Evolutionary conservation across 225 moss, liverwort and hornwort species (phyloP).

Genomic region (Physcomitrellopsis africana): DNA sequence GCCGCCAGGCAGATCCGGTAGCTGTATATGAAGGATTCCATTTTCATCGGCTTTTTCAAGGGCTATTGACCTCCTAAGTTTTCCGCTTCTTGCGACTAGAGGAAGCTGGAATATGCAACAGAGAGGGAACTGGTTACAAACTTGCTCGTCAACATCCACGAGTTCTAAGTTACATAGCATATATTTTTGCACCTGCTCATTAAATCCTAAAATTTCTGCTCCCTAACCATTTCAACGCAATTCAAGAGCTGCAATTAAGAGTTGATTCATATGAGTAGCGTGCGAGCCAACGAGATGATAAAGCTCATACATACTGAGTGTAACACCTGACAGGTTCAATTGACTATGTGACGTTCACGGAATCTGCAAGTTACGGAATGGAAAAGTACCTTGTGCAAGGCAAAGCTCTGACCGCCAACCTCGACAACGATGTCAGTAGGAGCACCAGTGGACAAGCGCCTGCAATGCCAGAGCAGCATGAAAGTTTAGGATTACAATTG

Average conservation of each 20-base stretch:
- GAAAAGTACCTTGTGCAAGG: slow-evolving; percentile 77
- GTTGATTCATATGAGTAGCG: too few species aligned
- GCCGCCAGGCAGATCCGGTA: slow-evolving; percentile 49
- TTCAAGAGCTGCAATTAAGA: too few species aligned
- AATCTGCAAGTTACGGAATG: slow-evolving; percentile 1
- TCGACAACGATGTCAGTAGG: slow-evolving; percentile 82
- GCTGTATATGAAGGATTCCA: slow-evolving; percentile 29
- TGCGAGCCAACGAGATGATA: too few species aligned
- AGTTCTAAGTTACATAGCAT: background rate
- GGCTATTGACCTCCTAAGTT: slow-evolving; percentile 43
- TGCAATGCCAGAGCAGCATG: slow-evolving; percentile 33
- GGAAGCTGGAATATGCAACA: slow-evolving; percentile 38
- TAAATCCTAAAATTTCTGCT: background rate
- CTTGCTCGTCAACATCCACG: background rate
- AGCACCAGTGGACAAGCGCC: slow-evolving; percentile 79
- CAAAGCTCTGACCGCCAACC: slow-evolving; percentile 78
- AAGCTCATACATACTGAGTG: too few species aligned
- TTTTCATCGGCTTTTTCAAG: slow-evolving; percentile 29
- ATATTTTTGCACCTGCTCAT: background rate
- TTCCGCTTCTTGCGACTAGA: slow-evolving; percentile 49
- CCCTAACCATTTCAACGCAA: background rate
- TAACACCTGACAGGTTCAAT: slow-evolving; percentile 19
- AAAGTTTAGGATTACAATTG: background rate
- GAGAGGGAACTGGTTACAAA: background rate
- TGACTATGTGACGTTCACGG: slow-evolving; percentile 4